Percentiles rank a stretch among this genome's conserved stretches.
Evolutionary conservation across 306 rosid species (phyloP).

Genomic region (Luffa aegyptiaca): DNA sequence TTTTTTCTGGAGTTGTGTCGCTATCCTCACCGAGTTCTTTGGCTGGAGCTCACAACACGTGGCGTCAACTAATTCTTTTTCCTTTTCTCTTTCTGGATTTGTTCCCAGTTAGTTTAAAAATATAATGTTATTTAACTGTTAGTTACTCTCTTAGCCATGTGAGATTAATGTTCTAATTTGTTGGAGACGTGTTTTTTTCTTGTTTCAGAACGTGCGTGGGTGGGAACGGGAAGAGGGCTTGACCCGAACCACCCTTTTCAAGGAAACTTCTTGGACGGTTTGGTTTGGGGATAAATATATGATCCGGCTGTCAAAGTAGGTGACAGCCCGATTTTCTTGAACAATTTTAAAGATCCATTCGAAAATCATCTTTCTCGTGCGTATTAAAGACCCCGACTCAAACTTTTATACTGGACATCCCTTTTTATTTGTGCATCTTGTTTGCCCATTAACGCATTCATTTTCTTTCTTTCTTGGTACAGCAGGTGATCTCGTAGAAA

Average conservation of each 20-base stretch:
- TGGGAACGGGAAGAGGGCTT: slow-evolving; percentile 11
- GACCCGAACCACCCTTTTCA: background rate
- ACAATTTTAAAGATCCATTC: background rate
- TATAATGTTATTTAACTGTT: background rate
- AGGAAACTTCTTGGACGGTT: slow-evolving; percentile 9
- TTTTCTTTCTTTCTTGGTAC: background rate
- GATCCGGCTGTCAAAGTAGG: slow-evolving; percentile 5
- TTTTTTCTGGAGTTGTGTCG: background rate
- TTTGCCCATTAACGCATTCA: background rate
- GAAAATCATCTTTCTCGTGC: slow-evolving; percentile 4
- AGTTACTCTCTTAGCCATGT: background rate
- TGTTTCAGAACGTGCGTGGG: slow-evolving; percentile 7
- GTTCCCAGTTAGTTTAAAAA: background rate
- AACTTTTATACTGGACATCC: background rate
- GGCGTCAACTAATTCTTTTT: background rate
- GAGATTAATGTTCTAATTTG: slow-evolving; percentile 2
- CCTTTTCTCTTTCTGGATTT: background rate
- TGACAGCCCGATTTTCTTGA: slow-evolving; percentile 7
- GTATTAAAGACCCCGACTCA: slow-evolving; percentile 1
- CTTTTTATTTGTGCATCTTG: background rate
- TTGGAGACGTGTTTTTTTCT: background rate
- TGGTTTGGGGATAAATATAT: background rate
- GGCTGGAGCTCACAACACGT: background rate
- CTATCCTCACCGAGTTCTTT: background rate
- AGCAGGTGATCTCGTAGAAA: background rate